Conservation (phyloP, 768 basidiomycete genomes). For the Exidia glandulosa region DNA sequence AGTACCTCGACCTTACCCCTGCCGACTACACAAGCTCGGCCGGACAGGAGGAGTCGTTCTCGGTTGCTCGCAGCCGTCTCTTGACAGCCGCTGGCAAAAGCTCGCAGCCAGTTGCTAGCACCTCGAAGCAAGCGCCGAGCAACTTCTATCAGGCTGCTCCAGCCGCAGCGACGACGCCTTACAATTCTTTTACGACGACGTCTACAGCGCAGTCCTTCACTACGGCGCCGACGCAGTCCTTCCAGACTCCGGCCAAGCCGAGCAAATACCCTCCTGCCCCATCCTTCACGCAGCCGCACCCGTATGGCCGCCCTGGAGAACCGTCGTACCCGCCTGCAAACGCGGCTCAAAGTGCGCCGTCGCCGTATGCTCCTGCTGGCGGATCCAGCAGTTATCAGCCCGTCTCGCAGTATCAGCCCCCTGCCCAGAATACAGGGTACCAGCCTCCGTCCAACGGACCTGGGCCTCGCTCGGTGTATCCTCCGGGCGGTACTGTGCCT, state of each 20-base stretch:
- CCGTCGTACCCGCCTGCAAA: slow-evolving; percentile 10
- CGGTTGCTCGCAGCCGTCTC: slow-evolving; percentile 35
- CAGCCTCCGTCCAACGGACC: slow-evolving; percentile 15
- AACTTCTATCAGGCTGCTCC: slow-evolving; percentile 24
- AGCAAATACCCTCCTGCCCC: slow-evolving; percentile 4
- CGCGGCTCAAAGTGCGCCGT: slow-evolving; percentile 9
- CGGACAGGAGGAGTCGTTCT: slow-evolving; percentile 28
- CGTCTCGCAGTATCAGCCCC: background rate
- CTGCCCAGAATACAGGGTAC: background rate
- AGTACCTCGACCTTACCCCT: slow-evolving; percentile 73
- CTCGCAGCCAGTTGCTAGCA: background rate
- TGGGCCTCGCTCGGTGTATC: background rate
- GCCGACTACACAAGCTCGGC: slow-evolving; percentile 58
- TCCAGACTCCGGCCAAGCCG: background rate
- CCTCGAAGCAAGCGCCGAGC: background rate
- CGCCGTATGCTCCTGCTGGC: background rate
- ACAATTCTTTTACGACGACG: slow-evolving; percentile 14
- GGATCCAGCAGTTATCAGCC: background rate
- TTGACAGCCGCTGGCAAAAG: slow-evolving; percentile 25
- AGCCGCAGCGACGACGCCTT: slow-evolving; percentile 15
- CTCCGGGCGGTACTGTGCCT: slow-evolving; percentile 5
- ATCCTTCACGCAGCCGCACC: slow-evolving; percentile 9
- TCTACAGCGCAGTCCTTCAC: slow-evolving; percentile 7
- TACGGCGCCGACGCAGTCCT: background rate
- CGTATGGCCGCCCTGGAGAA: slow-evolving; percentile 23